Base-by-base conservation (phyloP, 2,329 filamentous ascomycete genomes). In the Clarireedia paspali region DNA sequence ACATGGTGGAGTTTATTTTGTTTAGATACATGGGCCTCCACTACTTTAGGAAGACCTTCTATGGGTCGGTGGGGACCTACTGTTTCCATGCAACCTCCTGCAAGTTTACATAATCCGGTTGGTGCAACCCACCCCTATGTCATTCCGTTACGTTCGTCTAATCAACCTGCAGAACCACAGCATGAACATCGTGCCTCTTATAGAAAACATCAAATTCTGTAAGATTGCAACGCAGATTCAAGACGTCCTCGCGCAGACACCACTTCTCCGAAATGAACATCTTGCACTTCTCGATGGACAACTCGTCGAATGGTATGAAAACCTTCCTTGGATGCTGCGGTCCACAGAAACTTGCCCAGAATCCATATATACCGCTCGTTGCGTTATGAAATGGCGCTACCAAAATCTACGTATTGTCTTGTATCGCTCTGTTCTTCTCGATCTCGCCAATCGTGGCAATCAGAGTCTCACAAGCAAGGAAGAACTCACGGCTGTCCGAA, bases 361-460 rank as follows among this genome's bases (percentile, higher is more conserved):
- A 62, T 82, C 85, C 2, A 78, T 91, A 17, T 83, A 82, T 60
- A 85, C 86, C 49, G 82, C 85, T 0, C 79, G 87, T 50, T 83
- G 83, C 60, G 80, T 91, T 63, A 89, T 91, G 84, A 87, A 88
- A 69, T 91, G 88, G 88, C 80, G 88, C 14, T 91, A 88, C 67
- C 84, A 88, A 66, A 90, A 89, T 63, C 78, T 90, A 47, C 84
- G 87, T 47, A 86, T 91, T 71, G 78, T 91, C 1, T 79, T 91
- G 23, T 85, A 91, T 68, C 78, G 88, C 2, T 87, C 88, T 0
- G 83, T 86, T 0, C 75, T 92, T 1, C 77, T 91, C 5, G 85
- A 81, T 71, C 73, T 87, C 65, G 76, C 83, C 66, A 69, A 67
- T 52, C 59, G 65, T 20, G 62, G 63, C 5, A 60, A 51, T 47